Base-by-base conservation (phyloP, 306 rosid genomes). In the Corylus americana region DNA sequence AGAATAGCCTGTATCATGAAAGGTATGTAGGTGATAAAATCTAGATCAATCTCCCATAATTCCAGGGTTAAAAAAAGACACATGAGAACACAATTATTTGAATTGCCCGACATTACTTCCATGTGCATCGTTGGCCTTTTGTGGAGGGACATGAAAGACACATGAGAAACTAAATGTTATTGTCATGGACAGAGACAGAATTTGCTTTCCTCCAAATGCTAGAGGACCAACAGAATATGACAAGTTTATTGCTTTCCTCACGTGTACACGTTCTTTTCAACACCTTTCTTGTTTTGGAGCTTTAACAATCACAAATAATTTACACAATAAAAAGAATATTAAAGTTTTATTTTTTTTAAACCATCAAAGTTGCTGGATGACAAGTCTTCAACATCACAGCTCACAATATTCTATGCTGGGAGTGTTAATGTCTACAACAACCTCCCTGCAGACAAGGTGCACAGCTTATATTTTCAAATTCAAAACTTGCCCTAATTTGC, bases 331-430 rank as follows among this genome's bases (percentile, higher is more conserved):
- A 53, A 20, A 53, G 58, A 53, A 53, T 16, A 11, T 1, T 16
- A 53, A 53, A 53, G 8, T 35, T 35, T 35, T 35, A 1, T 35
- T 35, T 35, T 35, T 35, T 35, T 35, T 1, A n/a, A n/a, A 20
- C 12, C 10, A 31, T 22, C 47, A 13, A 20, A 73, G 54, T 7
- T 3, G n/a, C 16, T 14, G 27, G 67, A n/a, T 20, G 76, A 53
- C 7, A 79, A 17, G 57, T 51, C 64, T 61, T 64, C 81, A 17
- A 37, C 53, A 8, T 25, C 71, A 20, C 86, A 85, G 35, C 81
- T 85, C 31, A 79, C 88, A 5, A 79, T 85, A 50, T 85, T 82
- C 29, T 76, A 82, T 14, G 71, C 6, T 3, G 88, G 88, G n/a
- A 47, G 31, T 53, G 8, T 79, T 49, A 55, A 61, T 73, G 86